Percentiles rank a stretch among this genome's conserved stretches.
These are phyloP conservation scores for Neurospora tetrasperma DNA, from an alignment of 495 filamentous ascomycete genomes.

Conservation along the genomic window DNA sequence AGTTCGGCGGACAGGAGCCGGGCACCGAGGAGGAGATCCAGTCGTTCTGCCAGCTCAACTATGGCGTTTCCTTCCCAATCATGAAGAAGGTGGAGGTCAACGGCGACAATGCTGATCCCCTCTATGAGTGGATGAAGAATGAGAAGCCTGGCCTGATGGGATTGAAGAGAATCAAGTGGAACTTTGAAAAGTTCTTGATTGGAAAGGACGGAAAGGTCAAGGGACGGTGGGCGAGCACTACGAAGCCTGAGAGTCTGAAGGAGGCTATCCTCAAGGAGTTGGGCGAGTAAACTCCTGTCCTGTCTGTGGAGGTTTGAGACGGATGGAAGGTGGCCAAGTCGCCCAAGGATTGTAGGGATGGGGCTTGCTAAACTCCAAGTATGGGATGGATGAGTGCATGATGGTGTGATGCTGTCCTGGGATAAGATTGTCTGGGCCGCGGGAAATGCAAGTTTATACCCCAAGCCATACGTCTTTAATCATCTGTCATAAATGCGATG, in stretches of 20 bases:
- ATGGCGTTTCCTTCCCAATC: constrained; percentile 88
- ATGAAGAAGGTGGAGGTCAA: constrained; percentile 91
- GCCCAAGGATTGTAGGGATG: too few relatives aligned
- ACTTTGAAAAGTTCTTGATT: constrained; percentile 95
- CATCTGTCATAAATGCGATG: too few relatives aligned
- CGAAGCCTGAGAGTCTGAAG: constrained; percentile 76
- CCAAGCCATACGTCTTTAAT: not conserved
- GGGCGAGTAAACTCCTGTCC: constrained; percentile 11
- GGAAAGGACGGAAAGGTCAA: constrained; percentile 77
- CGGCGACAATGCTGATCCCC: constrained; percentile 64
- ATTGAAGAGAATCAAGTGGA: constrained; percentile 88
- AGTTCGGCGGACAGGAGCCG: constrained; percentile 87
- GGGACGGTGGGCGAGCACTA: constrained; percentile 69
- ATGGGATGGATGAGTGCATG: too few relatives aligned
- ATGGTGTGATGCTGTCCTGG: too few relatives aligned
- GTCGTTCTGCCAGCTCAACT: constrained; percentile 86
- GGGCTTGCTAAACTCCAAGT: too few relatives aligned
- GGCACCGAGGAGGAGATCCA: constrained; percentile 85
- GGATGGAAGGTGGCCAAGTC: too few relatives aligned
- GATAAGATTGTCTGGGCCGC: not conserved
- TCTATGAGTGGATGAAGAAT: constrained; percentile 84
- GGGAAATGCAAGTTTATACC: not conserved
- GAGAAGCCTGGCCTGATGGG: constrained; percentile 76
- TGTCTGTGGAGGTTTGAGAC: too few relatives aligned
- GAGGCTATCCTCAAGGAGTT: constrained; percentile 64